Percentiles rank a stretch among this genome's conserved stretches.
phyloP scores from a whole-genome alignment of 805 yeast genomes.

The Teunomyces funiuensis region DNA sequence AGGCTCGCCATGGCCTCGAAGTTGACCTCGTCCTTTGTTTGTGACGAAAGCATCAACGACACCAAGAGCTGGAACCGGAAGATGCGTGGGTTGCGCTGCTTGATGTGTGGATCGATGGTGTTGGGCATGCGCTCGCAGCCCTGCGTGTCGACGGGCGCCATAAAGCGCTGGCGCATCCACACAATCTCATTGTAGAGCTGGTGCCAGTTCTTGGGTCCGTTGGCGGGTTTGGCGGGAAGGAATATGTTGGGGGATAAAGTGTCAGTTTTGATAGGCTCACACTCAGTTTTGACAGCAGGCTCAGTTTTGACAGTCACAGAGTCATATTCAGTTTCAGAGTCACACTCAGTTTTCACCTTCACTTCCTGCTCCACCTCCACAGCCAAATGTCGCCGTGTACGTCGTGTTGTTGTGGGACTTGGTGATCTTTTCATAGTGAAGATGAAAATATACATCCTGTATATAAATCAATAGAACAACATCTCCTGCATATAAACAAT shows the following conservation, averaged over 20 bases:
- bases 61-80: conserved; percentile 73
- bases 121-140: conserved; percentile 72
- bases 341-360: too few relatives aligned
- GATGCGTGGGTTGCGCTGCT: conserved; percentile 30
- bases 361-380: conserved; percentile 4
- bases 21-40: conserved; percentile 87
- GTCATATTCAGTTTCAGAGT: too few relatives aligned
- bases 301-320: too few relatives aligned
- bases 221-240: background rate
- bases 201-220: conserved; percentile 47
- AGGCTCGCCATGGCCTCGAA: conserved; percentile 66
- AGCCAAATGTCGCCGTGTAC: conserved; percentile 1
- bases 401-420: background rate
- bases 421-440: background rate
- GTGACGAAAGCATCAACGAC: conserved; percentile 85
- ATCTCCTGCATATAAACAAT: too few relatives aligned
- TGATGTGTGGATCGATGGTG: conserved; percentile 38
- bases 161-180: conserved; percentile 60
- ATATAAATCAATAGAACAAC: too few relatives aligned
- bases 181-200: conserved; percentile 60
- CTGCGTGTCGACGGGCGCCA: conserved; percentile 86
- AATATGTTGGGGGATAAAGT: conserved; percentile 1
- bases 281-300: too few relatives aligned
- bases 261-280: too few relatives aligned
- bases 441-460: background rate